phyloP scores from a whole-genome alignment of 2,329 filamentous ascomycete species.

The Penicillium palitans region DNA sequence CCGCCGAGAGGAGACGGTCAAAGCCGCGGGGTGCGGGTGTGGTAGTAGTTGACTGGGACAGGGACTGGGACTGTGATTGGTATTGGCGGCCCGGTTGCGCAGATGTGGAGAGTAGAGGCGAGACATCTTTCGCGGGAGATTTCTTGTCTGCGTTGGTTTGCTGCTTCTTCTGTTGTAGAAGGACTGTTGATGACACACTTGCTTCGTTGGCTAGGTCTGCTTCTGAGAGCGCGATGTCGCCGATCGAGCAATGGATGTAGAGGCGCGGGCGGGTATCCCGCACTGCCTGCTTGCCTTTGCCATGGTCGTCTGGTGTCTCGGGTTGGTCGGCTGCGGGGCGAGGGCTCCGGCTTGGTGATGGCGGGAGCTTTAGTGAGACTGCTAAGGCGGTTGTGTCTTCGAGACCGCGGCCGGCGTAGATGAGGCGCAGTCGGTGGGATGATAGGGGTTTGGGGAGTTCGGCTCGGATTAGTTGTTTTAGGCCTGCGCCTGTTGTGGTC shows the following conservation, averaged over 20 bases:
- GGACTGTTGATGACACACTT: slow-evolving; percentile 32
- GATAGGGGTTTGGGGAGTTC: slow-evolving; percentile 64
- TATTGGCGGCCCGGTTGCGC: neutral
- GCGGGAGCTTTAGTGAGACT: slow-evolving; percentile 64
- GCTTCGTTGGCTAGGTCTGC: slow-evolving; percentile 71
- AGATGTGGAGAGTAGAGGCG: slow-evolving; percentile 7
- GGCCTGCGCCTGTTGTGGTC: slow-evolving; percentile 69
- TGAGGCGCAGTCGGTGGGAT: slow-evolving; percentile 76
- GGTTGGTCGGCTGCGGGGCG: slow-evolving; percentile 20
- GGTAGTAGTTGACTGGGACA: slow-evolving; percentile 14
- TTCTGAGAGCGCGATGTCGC: slow-evolving; percentile 67
- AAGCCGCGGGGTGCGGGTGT: slow-evolving; percentile 72
- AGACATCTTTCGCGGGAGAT: neutral
- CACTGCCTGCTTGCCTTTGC: slow-evolving; percentile 69
- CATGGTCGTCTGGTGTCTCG: slow-evolving; percentile 19
- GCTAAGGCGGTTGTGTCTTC: slow-evolving; percentile 70
- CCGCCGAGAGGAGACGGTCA: slow-evolving; percentile 76
- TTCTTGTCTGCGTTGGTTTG: neutral
- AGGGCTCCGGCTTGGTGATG: slow-evolving; percentile 52
- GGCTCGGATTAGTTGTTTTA: slow-evolving; percentile 79
- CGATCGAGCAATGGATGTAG: slow-evolving; percentile 93
- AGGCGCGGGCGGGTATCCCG: slow-evolving; percentile 58
- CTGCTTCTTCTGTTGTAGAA: slow-evolving; percentile 21
- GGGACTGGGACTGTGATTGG: slow-evolving; percentile 15
- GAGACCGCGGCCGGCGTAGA: slow-evolving; percentile 84